Base-by-base conservation (phyloP, 331 rosid genomes). In the Stylosanthes scabra region DNA sequence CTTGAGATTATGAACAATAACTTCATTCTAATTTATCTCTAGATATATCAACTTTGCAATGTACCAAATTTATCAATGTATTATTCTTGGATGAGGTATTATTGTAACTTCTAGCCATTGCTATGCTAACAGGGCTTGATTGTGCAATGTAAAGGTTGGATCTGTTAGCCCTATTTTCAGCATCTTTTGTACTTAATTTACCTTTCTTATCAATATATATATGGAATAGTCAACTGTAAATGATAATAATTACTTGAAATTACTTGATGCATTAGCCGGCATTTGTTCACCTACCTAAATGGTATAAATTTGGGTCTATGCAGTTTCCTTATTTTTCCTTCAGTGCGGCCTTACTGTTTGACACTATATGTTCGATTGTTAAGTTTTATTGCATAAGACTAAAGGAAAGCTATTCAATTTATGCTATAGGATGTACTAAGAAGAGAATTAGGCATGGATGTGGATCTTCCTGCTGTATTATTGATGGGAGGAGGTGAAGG, bases 401-500 rank as follows among this genome's bases (percentile, higher is more conserved):
- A 31, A 63, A 42, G 34, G 8, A 59, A 59, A 52, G 52, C 68
- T 25, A 54, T 59, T 37, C 37, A 8, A 8, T 46, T 27, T 3
- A 55, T 78, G 59, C 61, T 10, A 9, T 66, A 94, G 99, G 82
- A 74, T 82, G 97, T 87, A 42, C 86, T 95, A 67, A 84, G 89
- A 71, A 87, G 87, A 74, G 96, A 87, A 4, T 41, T 92, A 64
- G 97, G 93, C 34, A 90, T 95, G 99, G 97, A 95, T 72, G 97
- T 88, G 85, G 86, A 86, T 88, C 99, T 92, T 76, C 97, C 99
- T 13, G 93, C 99, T 34, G 99, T 95, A 78, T 72, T 95, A 81
- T 81, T 95, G 79, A 95, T 95, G 80, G 99, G 99, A 41, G 99
- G 99, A 65, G 99, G 99, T 72, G 99, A 95, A 90, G 99, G 99